Evolutionary conservation across 2,329 filamentous ascomycete species (phyloP), one percentile per base, ranked within the genome.

Genomic region (Pseudogymnoascus sp.): DNA sequence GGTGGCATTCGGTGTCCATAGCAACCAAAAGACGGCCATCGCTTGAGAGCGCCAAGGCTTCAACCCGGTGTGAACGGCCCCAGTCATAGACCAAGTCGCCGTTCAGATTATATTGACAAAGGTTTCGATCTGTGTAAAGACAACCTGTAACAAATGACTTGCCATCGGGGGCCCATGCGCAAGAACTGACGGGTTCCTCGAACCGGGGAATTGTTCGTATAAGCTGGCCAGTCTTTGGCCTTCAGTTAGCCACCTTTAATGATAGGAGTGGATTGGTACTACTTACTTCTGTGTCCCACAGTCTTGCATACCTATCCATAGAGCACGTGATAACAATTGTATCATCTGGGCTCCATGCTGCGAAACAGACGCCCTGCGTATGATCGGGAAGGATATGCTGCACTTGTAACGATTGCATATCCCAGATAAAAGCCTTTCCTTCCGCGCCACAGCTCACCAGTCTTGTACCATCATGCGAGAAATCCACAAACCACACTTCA

Each of bases 281-380:
- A 74, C 82, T 75, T 75, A 90, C 88, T 67, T 80, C 76, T 14
- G 81, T 77, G 73, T 92, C 84, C 89, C 90, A 96, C 64, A 96
- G 74, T 36, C 87, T 82, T 1, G 90, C 91, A 64, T 81, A 82
- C 50, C 82, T 83, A 70, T 96, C 90, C 66, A 85, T 81, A 14
- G 85, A 89, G 72, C 93, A 97, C 14, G 88, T 93, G 38, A 97
- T 85, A 35, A 99, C 79, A 75, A 90, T 90, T 1, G 82, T 82
- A 74, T 96, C 90, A 73, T 99, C 91, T 4, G 92, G 94, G 71
- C 92, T 97, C 90, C 94, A 99, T 1, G 90, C 81, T 3, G 96
- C 76, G 69, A 92, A 91, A 18, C 89, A 87, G 11, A 97, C 87
- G 1, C 89, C 88, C 2, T 77, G 77, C 1, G 83, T 79, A 67